These are phyloP conservation scores for Otatea glauca DNA, from an alignment of 176 grass and related monocot species.

Conservation along the genomic window DNA sequence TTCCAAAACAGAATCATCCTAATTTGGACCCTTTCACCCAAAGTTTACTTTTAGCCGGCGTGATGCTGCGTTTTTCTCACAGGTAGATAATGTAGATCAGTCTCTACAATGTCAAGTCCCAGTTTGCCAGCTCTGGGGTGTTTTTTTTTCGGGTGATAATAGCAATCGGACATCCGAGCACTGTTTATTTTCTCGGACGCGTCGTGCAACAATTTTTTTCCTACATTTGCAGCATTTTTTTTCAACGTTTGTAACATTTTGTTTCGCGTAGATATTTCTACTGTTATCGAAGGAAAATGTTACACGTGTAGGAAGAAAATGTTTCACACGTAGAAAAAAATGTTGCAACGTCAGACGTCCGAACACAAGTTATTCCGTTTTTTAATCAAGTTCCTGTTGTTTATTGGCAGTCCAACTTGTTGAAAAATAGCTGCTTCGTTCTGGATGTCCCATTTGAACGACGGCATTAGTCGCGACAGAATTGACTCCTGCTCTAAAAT, in stretches of 20 bases:
- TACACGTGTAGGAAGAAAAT: too few species aligned
- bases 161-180: too few species aligned
- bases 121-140: conserved; percentile 21
- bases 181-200: too few species aligned
- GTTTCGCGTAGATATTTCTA: too few species aligned
- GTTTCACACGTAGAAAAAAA: too few species aligned
- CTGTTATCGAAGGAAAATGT: too few species aligned
- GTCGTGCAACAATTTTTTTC: too few species aligned
- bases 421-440: conserved; percentile 1
- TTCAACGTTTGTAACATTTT: too few species aligned
- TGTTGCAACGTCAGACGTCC: too few species aligned
- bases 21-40: conserved; percentile 38
- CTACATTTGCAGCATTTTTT: too few species aligned
- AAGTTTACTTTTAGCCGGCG: conserved; percentile 39
- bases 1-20: conserved; percentile 40
- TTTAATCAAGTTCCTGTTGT: conserved; percentile 6
- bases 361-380: too few species aligned
- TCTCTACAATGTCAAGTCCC: neutral
- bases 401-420: conserved; percentile 3
- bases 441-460: conserved; percentile 36
- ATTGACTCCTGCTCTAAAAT: conserved; percentile 23
- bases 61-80: conserved; percentile 28
- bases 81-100: conserved; percentile 36
- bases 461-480: conserved; percentile 29
- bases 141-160: too few species aligned